Evolutionary conservation across 1,284 basidiomycete species (phyloP).

Genomic region (Vanrija pseudolonga): DNA sequence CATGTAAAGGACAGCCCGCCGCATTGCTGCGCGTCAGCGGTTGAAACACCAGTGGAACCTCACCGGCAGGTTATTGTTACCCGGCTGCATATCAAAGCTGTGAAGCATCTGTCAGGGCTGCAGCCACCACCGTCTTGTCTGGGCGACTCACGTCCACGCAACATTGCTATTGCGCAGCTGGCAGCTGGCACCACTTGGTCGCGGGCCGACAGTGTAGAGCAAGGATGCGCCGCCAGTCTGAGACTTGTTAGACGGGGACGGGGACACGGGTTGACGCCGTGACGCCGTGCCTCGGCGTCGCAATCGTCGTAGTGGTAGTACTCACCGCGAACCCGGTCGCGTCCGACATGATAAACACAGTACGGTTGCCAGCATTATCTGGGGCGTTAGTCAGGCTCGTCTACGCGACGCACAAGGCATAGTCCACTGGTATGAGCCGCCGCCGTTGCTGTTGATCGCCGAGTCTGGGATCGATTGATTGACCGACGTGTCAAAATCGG

Average conservation of each 20-base stretch:
- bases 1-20: slow-evolving; percentile 31
- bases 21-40: slow-evolving; percentile 24
- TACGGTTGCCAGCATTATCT: slow-evolving; percentile 31
- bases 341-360: slow-evolving; percentile 43
- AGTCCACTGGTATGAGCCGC: slow-evolving; percentile 25
- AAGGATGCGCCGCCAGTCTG: slow-evolving; percentile 40
- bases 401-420: slow-evolving; percentile 32
- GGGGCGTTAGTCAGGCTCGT: neutral
- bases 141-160: slow-evolving; percentile 27
- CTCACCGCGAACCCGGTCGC: slow-evolving; percentile 36
- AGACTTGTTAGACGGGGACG: slow-evolving; percentile 1
- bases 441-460: slow-evolving; percentile 15
- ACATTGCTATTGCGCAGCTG: slow-evolving; percentile 18
- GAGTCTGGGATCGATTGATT: slow-evolving; percentile 31
- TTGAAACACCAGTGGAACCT: neutral
- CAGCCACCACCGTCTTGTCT: too few relatives aligned
- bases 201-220: slow-evolving; percentile 23
- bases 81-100: slow-evolving; percentile 31
- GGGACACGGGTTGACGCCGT: neutral
- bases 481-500: slow-evolving; percentile 36
- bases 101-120: neutral
- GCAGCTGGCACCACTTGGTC: slow-evolving; percentile 17
- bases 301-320: neutral
- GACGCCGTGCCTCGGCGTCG: neutral
- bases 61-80: slow-evolving; percentile 31